Base-by-base conservation (phyloP, 345 rosid species). In the Eucalyptus tenuipes region DNA sequence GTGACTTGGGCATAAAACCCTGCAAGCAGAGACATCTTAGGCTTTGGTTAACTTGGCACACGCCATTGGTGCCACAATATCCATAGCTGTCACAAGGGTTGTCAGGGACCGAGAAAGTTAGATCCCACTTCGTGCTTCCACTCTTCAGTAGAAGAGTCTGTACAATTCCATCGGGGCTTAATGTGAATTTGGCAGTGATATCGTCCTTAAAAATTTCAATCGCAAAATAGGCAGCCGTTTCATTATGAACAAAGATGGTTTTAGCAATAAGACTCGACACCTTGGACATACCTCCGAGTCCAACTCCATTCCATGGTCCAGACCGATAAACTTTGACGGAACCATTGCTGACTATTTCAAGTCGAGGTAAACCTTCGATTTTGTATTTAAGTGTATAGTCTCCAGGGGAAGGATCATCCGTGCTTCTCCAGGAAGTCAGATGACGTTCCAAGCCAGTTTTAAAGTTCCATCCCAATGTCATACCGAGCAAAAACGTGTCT, bases 241-340 rank as follows among this genome's bases (percentile, higher is more conserved):
- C 48, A 17, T 86, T 79, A 0, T 87, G 68, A 14, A 88, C 66
- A 59, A 88, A 80, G 27, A 12, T 9, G 40, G 90, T 81, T 8
- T 47, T 91, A 8, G 90, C 66, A 2, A 88, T 79, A 53, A 8
- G 80, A 40, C 7, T 89, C 80, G 6, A 2, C 37, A n/a, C 10
- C 0, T 7, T 87, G 9, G 88, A 16, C 57, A 31, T 59, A 22
- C 93, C 94, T 29, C 89, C 7, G 10, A 91, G 91, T 59, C 79
- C 29, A 7, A 40, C 37, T 25, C 95, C 95, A 87, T 91, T 88
- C 94, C 93, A 93, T 8, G 94, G 88, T 18, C 94, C 93, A 11
- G 80, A 81, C 3, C 93, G 49, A 25, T 59, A 90, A 2, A 2
- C 48, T 5, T 45, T 44, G 27, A 15, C 11, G 2, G 25, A 31